Evolutionary conservation across 805 yeast species (phyloP).

Genomic region (Monosporozyma aquatica): DNA sequence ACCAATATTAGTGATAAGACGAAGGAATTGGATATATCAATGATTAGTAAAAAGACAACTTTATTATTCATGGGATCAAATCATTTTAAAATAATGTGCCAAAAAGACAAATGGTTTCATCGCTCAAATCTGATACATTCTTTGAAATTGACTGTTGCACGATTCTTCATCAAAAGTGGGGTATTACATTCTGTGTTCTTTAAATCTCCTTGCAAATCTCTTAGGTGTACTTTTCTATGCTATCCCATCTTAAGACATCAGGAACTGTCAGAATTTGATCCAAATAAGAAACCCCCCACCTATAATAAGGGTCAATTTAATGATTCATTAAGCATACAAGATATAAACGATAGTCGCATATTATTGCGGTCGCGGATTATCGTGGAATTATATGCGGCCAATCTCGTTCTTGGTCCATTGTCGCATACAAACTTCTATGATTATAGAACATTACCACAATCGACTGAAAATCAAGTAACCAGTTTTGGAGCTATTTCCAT

Average conservation of each 20-base stretch:
- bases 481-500: slow-evolving; percentile 53
- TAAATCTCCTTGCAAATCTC: background rate
- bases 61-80: background rate
- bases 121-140: slow-evolving; percentile 10
- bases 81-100: background rate
- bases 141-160: slow-evolving; percentile 31
- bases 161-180: slow-evolving; percentile 40
- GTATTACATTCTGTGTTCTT: slow-evolving; percentile 32
- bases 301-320: slow-evolving; percentile 11
- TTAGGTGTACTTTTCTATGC: slow-evolving; percentile 38
- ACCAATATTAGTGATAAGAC: background rate
- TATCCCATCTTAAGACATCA: slow-evolving; percentile 18
- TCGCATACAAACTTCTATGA: slow-evolving; percentile 54
- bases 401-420: slow-evolving; percentile 45
- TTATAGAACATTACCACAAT: slow-evolving; percentile 39
- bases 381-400: slow-evolving; percentile 37
- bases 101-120: background rate
- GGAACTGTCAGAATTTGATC: slow-evolving; percentile 13
- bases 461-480: slow-evolving; percentile 25
- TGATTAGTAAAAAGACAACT: background rate
- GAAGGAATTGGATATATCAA: background rate
- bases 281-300: slow-evolving; percentile 9
- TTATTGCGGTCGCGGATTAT: slow-evolving; percentile 43
- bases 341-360: slow-evolving; percentile 37
- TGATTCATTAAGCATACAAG: slow-evolving; percentile 14